These are phyloP conservation scores for Prototheca wickerhamii DNA, from an alignment of 163 green algal species.

Conservation along the genomic window DNA sequence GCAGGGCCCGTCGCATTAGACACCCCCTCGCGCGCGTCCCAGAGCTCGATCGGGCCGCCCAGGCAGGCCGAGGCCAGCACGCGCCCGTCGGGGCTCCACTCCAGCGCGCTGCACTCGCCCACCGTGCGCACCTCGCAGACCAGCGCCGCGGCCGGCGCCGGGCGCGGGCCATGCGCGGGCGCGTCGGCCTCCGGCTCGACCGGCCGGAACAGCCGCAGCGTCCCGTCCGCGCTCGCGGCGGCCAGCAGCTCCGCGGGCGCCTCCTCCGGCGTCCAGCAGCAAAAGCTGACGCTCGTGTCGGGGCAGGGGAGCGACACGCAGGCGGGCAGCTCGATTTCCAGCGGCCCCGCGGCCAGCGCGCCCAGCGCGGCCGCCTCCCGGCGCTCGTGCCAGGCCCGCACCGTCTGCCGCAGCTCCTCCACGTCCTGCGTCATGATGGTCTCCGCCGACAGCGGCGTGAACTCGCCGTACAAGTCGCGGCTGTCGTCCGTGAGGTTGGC, in stretches of 20 bases:
- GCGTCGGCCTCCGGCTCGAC: slow-evolving; percentile 17
- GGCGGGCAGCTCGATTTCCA: slow-evolving; percentile 1
- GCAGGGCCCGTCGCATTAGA: slow-evolving; percentile 26
- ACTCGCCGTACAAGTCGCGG: slow-evolving; percentile 72
- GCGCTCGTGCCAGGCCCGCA: slow-evolving; percentile 30
- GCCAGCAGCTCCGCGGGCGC: slow-evolving; percentile 78
- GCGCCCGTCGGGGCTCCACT: slow-evolving; percentile 68
- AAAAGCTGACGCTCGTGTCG: neutral
- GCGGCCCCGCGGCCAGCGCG: neutral
- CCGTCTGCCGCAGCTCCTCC: slow-evolving; percentile 63
- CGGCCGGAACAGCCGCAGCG: slow-evolving; percentile 65
- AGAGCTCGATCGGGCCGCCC: slow-evolving; percentile 13
- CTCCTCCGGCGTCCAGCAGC: slow-evolving; percentile 40
- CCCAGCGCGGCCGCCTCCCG: neutral
- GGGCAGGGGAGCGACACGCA: slow-evolving; percentile 8
- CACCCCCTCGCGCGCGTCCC: slow-evolving; percentile 38
- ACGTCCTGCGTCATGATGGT: slow-evolving; percentile 87
- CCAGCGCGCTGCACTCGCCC: slow-evolving; percentile 71
- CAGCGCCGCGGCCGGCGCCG: slow-evolving; percentile 56
- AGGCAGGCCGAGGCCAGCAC: slow-evolving; percentile 25
- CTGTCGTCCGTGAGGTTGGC: slow-evolving; percentile 80
- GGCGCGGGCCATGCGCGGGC: slow-evolving; percentile 12
- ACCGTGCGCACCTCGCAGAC: slow-evolving; percentile 84
- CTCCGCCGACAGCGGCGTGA: slow-evolving; percentile 61
- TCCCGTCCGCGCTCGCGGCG: slow-evolving; percentile 59